Conservation (phyloP, 306 rosid species). For the Sphenostylis stenocarpa region DNA sequence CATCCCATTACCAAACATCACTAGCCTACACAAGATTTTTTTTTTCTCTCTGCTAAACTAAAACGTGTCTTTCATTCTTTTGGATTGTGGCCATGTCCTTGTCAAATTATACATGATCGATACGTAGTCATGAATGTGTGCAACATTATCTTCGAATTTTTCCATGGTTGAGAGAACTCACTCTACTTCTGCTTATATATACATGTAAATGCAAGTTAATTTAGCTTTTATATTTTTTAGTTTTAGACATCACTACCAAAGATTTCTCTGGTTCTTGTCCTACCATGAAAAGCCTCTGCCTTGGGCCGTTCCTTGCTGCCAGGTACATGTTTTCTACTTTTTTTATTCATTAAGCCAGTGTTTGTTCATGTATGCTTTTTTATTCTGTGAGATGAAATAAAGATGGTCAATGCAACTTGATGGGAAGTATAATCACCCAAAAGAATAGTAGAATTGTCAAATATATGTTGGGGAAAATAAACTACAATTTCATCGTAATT, state of each 20-base stretch:
- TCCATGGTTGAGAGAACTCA: slow-evolving; percentile 23
- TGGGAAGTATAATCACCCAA: slow-evolving; percentile 4
- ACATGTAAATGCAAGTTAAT: background rate
- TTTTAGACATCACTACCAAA: background rate
- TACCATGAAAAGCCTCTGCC: slow-evolving; percentile 37
- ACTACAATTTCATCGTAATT: background rate
- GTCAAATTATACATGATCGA: background rate
- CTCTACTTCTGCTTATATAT: background rate
- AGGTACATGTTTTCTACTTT: slow-evolving; percentile 32
- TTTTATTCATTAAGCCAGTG: background rate
- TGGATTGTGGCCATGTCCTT: background rate
- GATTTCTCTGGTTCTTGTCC: slow-evolving; percentile 6
- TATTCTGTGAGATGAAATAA: slow-evolving; percentile 12
- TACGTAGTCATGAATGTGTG: background rate
- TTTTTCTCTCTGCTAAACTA: background rate
- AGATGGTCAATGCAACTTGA: slow-evolving; percentile 9
- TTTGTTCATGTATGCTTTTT: background rate
- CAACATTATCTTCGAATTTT: slow-evolving; percentile 17
- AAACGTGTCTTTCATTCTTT: background rate
- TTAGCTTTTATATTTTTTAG: too few species aligned
- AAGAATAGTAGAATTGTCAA: slow-evolving; percentile 5
- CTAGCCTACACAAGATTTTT: background rate
- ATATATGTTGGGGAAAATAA: background rate
- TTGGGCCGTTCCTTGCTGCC: slow-evolving; percentile 8
- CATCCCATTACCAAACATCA: background rate